Percentiles rank a stretch among this genome's conserved stretches.
Evolutionary conservation across 31 red algal species (phyloP).

Genomic region (Odonthalia washingtoniensis): DNA sequence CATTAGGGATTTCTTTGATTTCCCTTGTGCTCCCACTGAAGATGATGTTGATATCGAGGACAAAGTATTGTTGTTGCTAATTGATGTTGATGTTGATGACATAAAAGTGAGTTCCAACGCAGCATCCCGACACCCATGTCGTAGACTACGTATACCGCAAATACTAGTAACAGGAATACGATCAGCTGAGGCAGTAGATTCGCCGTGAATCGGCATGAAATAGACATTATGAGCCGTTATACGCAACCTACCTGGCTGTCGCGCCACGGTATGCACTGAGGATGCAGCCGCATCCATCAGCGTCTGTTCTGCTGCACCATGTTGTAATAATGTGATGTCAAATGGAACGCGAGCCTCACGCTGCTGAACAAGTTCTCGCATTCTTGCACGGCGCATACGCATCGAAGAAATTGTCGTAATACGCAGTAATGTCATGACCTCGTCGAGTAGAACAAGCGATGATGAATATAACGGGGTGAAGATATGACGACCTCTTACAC

Average conservation of each 20-base stretch:
- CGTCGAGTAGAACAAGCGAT: slow-evolving; percentile 48
- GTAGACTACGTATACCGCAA: slow-evolving; percentile 46
- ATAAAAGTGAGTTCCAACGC: slow-evolving; percentile 58
- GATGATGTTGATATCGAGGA: neutral
- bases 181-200: slow-evolving; percentile 44
- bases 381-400: slow-evolving; percentile 36
- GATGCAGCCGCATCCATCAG: slow-evolving; percentile 69
- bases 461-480: slow-evolving; percentile 68
- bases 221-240: slow-evolving; percentile 73
- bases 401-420: slow-evolving; percentile 38
- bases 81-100: neutral
- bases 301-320: slow-evolving; percentile 45
- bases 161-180: slow-evolving; percentile 43
- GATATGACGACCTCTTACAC: slow-evolving; percentile 58
- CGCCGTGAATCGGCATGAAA: slow-evolving; percentile 87
- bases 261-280: slow-evolving; percentile 65
- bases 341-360: slow-evolving; percentile 65
- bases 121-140: slow-evolving; percentile 66
- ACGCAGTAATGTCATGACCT: slow-evolving; percentile 43
- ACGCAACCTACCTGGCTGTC: slow-evolving; percentile 71
- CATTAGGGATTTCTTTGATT: slow-evolving; percentile 43
- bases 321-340: slow-evolving; percentile 74
- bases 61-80: no score
- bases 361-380: slow-evolving; percentile 56
- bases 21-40: neutral